Evolutionary conservation across 495 filamentous ascomycete species (phyloP), one percentile per base, ranked within the genome.

Genomic region (Neurospora pannonica): DNA sequence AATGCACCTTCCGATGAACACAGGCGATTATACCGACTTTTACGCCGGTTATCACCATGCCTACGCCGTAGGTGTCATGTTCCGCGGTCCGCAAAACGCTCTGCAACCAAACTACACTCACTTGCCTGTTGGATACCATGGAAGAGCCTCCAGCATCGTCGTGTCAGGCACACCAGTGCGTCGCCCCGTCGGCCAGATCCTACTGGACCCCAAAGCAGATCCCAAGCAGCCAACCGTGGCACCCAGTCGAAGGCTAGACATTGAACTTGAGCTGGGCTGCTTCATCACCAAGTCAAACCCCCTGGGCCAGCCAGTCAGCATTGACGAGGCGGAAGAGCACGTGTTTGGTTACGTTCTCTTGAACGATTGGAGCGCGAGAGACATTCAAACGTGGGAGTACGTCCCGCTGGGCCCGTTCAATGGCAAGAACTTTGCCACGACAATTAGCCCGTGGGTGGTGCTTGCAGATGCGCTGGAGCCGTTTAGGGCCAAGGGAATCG

Each of bases 11-110:
- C 95, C 95, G 6, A 90, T 98, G 89, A 86, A 87, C 39, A 94
- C 97, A 72, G 92, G 93, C n/a, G 94, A 98, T 80, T 98, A 98
- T 83, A 97, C 95, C 15, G 95, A 98, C 83, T 98, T 98, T 85
- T 98, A 94, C 83, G 95, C 92, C n/a, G 95, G 95, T 36, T 83
- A 90, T 71, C 90, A 97, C 79, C 95, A 98, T 83, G 95, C 95
- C 46, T 92, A 89, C 84, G 92, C 92, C 72, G 87, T 92, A n/a
- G 91, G 93, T 1, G 86, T 87, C 31, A 84, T 98, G 71, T 96
- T 97, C 85, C 90, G 95, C n/a, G 94, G 94, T 0, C 87, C 89
- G 0, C 86, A 90, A 39, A 92, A 93, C 74, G 93, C 94, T 0
- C 84, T 98, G 21, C 93, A 97, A 82, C 90, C 92, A 34, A 98